Evolutionary conservation across 2,329 filamentous ascomycete species (phyloP).

Genomic region (Lecanicillium sp.): DNA sequence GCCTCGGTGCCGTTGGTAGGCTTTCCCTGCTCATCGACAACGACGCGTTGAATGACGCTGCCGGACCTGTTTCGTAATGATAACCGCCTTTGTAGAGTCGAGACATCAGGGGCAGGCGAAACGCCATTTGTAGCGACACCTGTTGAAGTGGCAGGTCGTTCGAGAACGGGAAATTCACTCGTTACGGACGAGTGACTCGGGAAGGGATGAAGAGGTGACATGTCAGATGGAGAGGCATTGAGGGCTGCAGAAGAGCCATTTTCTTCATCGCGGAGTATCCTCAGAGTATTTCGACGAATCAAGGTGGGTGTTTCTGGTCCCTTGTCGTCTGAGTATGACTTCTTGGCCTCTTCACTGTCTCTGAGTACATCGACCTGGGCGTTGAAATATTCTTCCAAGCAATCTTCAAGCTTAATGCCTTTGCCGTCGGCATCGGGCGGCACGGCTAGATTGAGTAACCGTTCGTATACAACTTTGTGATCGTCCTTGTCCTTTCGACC

Average conservation of each 20-base stretch:
- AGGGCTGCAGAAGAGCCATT: conserved; percentile 27
- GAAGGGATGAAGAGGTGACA: conserved; percentile 20
- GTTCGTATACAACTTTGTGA: conserved; percentile 90
- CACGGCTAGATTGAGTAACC: conserved; percentile 86
- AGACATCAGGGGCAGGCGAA: conserved; percentile 12
- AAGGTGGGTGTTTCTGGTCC: conserved; percentile 20
- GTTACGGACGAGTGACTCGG: conserved; percentile 6
- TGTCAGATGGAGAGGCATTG: conserved; percentile 28
- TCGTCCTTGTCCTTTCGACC: conserved; percentile 82
- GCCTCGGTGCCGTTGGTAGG: conserved; percentile 35
- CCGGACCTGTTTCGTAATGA: conserved; percentile 42
- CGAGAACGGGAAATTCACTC: conserved; percentile 3
- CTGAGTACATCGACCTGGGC: conserved; percentile 83
- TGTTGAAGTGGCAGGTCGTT: conserved; percentile 2
- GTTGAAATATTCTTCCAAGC: conserved; percentile 92
- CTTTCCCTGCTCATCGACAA: conserved; percentile 46
- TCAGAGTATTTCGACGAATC: conserved; percentile 27
- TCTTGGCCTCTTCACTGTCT: conserved; percentile 55
- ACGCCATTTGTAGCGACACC: neutral
- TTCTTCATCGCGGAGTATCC: conserved; percentile 29
- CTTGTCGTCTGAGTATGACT: conserved; percentile 26
- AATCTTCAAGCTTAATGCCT: conserved; percentile 77
- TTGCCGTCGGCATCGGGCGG: conserved; percentile 65
- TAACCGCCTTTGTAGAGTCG: conserved; percentile 27
- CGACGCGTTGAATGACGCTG: conserved; percentile 56